Percentiles rank a stretch among this genome's conserved stretches.
Evolutionary conservation across 2,329 filamentous ascomycete species (phyloP).

Genomic region (Ophiostoma himal-ulmi): DNA sequence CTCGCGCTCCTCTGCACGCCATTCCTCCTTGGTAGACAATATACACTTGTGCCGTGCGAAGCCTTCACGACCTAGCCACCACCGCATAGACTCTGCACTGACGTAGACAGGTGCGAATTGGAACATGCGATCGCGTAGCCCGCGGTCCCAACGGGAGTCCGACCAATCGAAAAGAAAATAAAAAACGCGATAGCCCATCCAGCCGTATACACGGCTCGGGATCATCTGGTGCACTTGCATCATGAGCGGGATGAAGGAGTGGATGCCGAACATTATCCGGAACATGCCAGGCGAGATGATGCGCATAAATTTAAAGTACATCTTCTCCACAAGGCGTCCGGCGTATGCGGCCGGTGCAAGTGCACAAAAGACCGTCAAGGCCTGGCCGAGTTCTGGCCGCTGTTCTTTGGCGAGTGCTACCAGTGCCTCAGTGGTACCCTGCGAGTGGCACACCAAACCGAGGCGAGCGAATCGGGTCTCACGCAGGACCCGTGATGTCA

Average conservation of each 20-base stretch:
- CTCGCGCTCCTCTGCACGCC: constrained; percentile 50
- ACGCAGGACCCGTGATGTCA: constrained; percentile 70
- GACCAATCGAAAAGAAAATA: constrained; percentile 85
- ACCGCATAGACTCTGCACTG: constrained; percentile 82
- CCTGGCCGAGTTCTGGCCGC: constrained; percentile 73
- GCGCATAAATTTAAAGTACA: constrained; percentile 89
- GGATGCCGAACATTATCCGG: constrained; percentile 79
- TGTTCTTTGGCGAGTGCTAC: constrained; percentile 87
- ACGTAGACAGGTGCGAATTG: constrained; percentile 90
- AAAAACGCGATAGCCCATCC: constrained; percentile 82
- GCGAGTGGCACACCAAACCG: constrained; percentile 78
- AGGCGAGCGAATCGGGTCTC: constrained; percentile 81
- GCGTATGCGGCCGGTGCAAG: constrained; percentile 88
- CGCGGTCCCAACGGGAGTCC: constrained; percentile 77
- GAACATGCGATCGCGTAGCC: constrained; percentile 74
- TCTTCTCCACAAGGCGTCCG: constrained; percentile 75
- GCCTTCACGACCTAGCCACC: constrained; percentile 88
- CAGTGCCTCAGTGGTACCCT: constrained; percentile 84
- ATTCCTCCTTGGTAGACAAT: constrained; percentile 67
- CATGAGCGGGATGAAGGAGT: constrained; percentile 91
- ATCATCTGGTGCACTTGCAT: constrained; percentile 70
- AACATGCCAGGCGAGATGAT: constrained; percentile 71
- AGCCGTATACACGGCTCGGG: constrained; percentile 64
- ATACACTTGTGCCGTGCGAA: constrained; percentile 80
- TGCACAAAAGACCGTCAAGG: constrained; percentile 83